A percentile compares a stretch with the other conserved stretches of the same genome.
Conservation (phyloP, 208 protist genomes). For the Phytomonas sp. region DNA sequence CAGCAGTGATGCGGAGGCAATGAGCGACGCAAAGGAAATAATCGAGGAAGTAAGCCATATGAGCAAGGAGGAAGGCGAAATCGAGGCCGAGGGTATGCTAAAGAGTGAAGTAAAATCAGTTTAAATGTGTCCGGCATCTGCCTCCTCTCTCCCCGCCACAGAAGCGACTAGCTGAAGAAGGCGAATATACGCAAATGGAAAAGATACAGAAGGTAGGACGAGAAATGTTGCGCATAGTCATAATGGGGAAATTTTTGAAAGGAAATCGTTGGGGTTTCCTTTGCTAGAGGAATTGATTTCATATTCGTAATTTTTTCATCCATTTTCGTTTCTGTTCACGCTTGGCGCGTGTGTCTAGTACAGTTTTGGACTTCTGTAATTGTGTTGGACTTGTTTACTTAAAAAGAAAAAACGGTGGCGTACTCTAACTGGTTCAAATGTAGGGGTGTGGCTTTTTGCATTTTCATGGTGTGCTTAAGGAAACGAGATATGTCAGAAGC, state of each 20-base stretch:
- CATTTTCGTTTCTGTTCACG: conserved; percentile 3
- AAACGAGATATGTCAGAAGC: background rate
- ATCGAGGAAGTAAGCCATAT: background rate
- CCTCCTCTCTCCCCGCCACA: background rate
- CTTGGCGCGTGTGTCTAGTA: background rate
- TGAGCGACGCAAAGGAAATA: conserved; percentile 9
- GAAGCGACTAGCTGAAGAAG: background rate
- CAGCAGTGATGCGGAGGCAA: conserved; percentile 4
- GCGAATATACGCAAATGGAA: background rate
- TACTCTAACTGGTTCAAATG: background rate
- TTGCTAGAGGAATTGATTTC: background rate
- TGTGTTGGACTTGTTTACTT: background rate
- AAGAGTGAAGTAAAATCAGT: background rate
- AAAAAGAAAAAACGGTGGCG: conserved; percentile 6
- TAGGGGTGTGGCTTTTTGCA: background rate
- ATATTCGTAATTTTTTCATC: background rate
- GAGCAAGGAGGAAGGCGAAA: background rate
- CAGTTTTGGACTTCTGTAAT: background rate
- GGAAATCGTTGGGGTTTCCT: conserved; percentile 6
- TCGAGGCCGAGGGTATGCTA: background rate
- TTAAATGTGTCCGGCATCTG: background rate
- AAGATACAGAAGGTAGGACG: background rate
- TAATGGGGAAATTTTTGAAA: background rate
- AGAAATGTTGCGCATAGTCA: background rate
- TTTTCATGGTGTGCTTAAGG: background rate